Evolutionary conservation across 139 green algal species (phyloP), one percentile per base, ranked within the genome.

Genomic region (Chlamydomonas sphaeroides): DNA sequence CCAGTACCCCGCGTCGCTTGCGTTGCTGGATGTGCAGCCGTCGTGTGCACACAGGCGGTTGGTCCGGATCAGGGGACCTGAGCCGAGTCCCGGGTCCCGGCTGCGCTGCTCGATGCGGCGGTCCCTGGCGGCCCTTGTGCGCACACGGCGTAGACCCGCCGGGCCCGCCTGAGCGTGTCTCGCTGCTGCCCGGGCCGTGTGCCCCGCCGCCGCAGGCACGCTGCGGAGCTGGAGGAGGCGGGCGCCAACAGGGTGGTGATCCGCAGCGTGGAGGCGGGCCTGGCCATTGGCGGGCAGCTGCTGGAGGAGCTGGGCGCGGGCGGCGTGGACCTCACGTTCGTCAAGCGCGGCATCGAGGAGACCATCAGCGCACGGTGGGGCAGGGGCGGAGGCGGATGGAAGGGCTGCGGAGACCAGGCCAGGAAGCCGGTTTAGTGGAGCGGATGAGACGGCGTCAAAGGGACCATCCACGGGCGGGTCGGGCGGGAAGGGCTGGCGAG

Each of bases 211-310:
- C 59, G 30, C 72, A 91, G 80, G 66, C 94, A 98, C 67, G 89
- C 96, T 23, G 86, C 91, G 5, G 91, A 96, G 84, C 90, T 98
- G 68, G 86, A 92, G 80, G 81, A 85, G n/a, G 95, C 95, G n/a
- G 95, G 95, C 41, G 95, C 92, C 38, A 75, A 84, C 41, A 59
- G 88, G 0, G 84, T 90, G 0, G 87, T 94, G 33, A 88, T 92
- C 10, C 70, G 88, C 32, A 88, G 78, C 45, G 88, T 88, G 36
- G 93, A 98, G 82, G 92, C 90, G 25, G 94, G 92, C 14, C 78
- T 96, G 59, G 91, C 89, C 30, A 59, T 97, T 56, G 94, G 93
- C 11, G 66, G 61, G 5, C 33, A 70, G 35, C 73, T 96, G 79
- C 88, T 94, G 67, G 38, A 69, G 14, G 87, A 82, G 25, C 83